Percentiles rank a stretch among this genome's conserved stretches.
phyloP scores from a whole-genome alignment of 257 asterid genomes.

The Henckelia pumila region DNA sequence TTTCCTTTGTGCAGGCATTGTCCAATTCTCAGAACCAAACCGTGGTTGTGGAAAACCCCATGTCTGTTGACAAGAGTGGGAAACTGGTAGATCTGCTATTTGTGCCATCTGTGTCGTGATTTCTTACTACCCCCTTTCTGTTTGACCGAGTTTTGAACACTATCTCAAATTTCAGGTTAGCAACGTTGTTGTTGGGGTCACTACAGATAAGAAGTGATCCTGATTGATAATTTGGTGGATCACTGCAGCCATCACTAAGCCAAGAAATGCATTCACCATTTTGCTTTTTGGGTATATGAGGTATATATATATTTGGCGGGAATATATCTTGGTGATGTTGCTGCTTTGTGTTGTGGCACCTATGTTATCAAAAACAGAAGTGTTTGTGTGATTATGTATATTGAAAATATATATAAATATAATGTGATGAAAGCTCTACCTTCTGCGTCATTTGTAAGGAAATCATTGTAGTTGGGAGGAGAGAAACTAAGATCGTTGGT shows the following conservation, averaged over 20 bases:
- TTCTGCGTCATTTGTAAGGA: slow-evolving; percentile 27
- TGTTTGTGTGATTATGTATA: slow-evolving; percentile 24
- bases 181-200: slow-evolving; percentile 57
- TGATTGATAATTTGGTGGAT: slow-evolving; percentile 17
- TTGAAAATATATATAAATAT: slow-evolving; percentile 25
- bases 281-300: slow-evolving; percentile 29
- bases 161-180: slow-evolving; percentile 39
- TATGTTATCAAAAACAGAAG: slow-evolving; percentile 17
- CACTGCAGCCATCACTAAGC: slow-evolving; percentile 25
- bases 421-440: slow-evolving; percentile 20
- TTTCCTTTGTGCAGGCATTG: slow-evolving; percentile 33
- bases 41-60: slow-evolving; percentile 58
- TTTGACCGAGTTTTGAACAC: slow-evolving; percentile 9
- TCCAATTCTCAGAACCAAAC: slow-evolving; percentile 54
- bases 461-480: slow-evolving; percentile 16
- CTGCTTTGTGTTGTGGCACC: slow-evolving; percentile 27
- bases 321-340: slow-evolving; percentile 28
- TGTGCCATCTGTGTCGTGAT: background rate
- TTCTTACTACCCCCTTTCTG: background rate
- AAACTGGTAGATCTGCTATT: slow-evolving; percentile 43
- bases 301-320: slow-evolving; percentile 37
- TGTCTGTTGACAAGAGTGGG: slow-evolving; percentile 61
- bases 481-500: slow-evolving; percentile 12
- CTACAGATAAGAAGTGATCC: slow-evolving; percentile 48
- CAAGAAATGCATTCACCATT: slow-evolving; percentile 24